Percentiles rank a stretch among this genome's conserved stretches.
Conservation (phyloP, 1,284 basidiomycete species). For the Leccinum subatratum region DNA sequence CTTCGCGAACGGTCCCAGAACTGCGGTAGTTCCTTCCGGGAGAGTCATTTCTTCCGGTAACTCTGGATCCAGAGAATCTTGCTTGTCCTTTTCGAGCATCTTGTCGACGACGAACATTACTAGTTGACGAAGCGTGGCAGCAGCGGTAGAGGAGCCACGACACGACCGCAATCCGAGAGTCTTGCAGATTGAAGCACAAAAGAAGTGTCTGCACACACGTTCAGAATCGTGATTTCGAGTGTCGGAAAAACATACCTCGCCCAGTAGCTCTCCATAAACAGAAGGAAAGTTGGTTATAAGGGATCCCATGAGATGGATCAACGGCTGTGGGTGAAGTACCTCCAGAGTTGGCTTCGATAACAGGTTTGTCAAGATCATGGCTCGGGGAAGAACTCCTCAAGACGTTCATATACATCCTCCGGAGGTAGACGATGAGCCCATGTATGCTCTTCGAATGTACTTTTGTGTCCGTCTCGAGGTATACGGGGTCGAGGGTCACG, state of each 20-base stretch:
- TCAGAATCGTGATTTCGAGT: neutral
- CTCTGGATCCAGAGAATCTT: slow-evolving; percentile 35
- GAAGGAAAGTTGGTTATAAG: slow-evolving; percentile 82
- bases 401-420: slow-evolving; percentile 89
- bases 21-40: slow-evolving; percentile 58
- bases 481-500: slow-evolving; percentile 22
- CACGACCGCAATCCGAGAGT: slow-evolving; percentile 92
- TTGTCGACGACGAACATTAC: slow-evolving; percentile 99
- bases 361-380: slow-evolving; percentile 95
- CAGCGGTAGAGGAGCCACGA: slow-evolving; percentile 96
- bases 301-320: slow-evolving; percentile 45
- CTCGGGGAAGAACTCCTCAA: slow-evolving; percentile 94
- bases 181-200: slow-evolving; percentile 91
- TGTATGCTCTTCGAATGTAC: slow-evolving; percentile 61
- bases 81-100: slow-evolving; percentile 76
- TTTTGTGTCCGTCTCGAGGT: slow-evolving; percentile 37
- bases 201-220: slow-evolving; percentile 64
- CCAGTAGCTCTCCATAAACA: slow-evolving; percentile 75
- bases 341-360: slow-evolving; percentile 81
- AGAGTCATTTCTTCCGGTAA: slow-evolving; percentile 47
- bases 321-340: slow-evolving; percentile 72
- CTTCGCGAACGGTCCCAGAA: slow-evolving; percentile 72
- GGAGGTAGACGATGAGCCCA: slow-evolving; percentile 90
- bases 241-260: slow-evolving; percentile 54
- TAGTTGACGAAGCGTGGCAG: slow-evolving; percentile 90